Evolutionary conservation across 352 stramenopile species (phyloP).

Genomic region (Pythium brachiatum): DNA sequence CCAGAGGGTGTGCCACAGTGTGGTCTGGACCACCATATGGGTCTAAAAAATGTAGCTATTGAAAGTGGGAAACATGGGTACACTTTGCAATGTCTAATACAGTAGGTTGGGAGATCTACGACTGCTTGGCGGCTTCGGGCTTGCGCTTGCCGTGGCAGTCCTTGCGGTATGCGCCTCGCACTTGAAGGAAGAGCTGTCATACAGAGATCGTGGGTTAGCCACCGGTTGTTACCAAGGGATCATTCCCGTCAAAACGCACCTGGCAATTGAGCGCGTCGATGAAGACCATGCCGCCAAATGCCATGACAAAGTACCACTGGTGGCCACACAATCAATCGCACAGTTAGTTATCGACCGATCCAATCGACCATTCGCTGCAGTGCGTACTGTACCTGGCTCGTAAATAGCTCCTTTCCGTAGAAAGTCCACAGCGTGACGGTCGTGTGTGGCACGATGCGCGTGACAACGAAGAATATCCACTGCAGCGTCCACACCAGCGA

Average conservation of each 20-base stretch:
- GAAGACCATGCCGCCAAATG: constrained; percentile 73
- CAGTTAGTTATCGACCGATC: too few species aligned
- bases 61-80: constrained; percentile 5
- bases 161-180: constrained; percentile 52
- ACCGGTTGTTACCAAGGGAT: too few species aligned
- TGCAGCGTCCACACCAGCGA: constrained; percentile 53
- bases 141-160: constrained; percentile 25
- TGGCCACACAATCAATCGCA: too few species aligned
- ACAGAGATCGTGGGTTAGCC: background rate
- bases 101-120: constrained; percentile 5
- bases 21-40: background rate
- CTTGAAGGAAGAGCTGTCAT: constrained; percentile 52
- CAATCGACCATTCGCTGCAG: background rate
- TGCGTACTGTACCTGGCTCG: constrained; percentile 37
- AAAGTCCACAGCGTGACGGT: constrained; percentile 48
- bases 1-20: background rate
- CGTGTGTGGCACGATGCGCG: constrained; percentile 45
- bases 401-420: constrained; percentile 38
- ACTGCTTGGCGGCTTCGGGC: constrained; percentile 7
- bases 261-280: constrained; percentile 69
- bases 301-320: constrained; percentile 59
- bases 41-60: background rate
- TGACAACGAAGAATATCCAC: constrained; percentile 48
- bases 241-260: too few species aligned
- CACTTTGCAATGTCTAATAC: background rate